Evolutionary conservation across 1,284 basidiomycete genomes (phyloP).

Genomic region (Fistulina hepatica): DNA sequence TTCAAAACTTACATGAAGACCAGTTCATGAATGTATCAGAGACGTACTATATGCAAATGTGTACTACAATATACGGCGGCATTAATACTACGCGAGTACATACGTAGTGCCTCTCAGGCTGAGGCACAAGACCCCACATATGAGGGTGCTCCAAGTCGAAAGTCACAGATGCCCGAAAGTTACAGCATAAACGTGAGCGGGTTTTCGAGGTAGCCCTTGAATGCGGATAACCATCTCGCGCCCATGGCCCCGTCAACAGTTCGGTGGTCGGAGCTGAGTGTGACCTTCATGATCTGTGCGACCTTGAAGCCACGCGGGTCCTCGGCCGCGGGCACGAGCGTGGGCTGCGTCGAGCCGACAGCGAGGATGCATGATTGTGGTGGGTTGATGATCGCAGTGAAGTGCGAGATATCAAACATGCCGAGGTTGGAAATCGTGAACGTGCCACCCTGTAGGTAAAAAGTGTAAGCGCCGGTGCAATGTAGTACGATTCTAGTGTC

Average conservation of each 20-base stretch:
- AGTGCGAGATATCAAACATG: slow-evolving; percentile 93
- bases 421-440: slow-evolving; percentile 99
- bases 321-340: slow-evolving; percentile 80
- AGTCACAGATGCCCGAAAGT: slow-evolving; percentile 20
- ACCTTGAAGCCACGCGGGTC: slow-evolving; percentile 92
- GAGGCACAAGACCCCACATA: no score
- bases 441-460: slow-evolving; percentile 66
- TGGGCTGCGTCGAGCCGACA: slow-evolving; percentile 80
- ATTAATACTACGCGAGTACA: no score
- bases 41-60: no score
- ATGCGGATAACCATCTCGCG: slow-evolving; percentile 84
- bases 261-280: slow-evolving; percentile 91
- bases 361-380: slow-evolving; percentile 98
- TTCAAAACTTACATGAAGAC: no score
- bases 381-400: slow-evolving; percentile 99
- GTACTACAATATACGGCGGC: no score
- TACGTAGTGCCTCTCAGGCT: no score
- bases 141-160: no score
- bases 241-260: slow-evolving; percentile 91
- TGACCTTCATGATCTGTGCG: slow-evolving; percentile 90
- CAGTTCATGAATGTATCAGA: no score
- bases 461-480: slow-evolving; percentile 3
- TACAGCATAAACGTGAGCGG: slow-evolving; percentile 88
- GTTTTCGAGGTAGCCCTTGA: slow-evolving; percentile 97
- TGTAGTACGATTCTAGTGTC: background rate